Evolutionary conservation across 2,329 filamentous ascomycete species (phyloP).

Genomic region (Fusarium caatingaense): DNA sequence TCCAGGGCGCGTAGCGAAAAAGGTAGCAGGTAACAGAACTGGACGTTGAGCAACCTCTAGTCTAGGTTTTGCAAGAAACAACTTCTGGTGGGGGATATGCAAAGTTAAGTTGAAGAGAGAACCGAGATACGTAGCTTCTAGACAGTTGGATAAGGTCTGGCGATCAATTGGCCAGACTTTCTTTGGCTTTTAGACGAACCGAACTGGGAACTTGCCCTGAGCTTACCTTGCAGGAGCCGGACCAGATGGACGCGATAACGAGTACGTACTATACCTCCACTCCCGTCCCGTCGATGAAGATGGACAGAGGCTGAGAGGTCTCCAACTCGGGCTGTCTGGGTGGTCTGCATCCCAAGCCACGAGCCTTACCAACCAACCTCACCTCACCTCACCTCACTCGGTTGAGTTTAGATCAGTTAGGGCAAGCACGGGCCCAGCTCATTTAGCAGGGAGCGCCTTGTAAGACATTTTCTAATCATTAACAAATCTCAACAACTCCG

Average conservation of each 20-base stretch:
- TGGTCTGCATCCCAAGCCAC: conserved; percentile 22
- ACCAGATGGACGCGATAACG: conserved; percentile 27
- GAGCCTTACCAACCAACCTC: conserved; percentile 30
- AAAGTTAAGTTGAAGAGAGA: conserved; percentile 15
- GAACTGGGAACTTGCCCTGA: conserved; percentile 5
- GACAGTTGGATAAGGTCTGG: conserved; percentile 27
- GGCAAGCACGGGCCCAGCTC: conserved; percentile 39
- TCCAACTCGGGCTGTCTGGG: conserved; percentile 5
- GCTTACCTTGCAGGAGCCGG: conserved; percentile 1
- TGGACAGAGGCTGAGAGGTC: conserved; percentile 4
- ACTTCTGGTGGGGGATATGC: conserved; percentile 20
- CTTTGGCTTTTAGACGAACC: conserved; percentile 20
- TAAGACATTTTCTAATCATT: conserved; percentile 36
- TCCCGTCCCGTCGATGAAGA: neutral
- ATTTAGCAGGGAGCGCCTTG: conserved; percentile 33
- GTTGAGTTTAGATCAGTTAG: conserved; percentile 34
- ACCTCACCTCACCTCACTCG: conserved; percentile 8
- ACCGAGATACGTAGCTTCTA: conserved; percentile 23
- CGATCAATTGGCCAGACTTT: conserved; percentile 22
- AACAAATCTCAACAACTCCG: conserved; percentile 36
- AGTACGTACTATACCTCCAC: conserved; percentile 37
- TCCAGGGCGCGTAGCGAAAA: conserved; percentile 13
- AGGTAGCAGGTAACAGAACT: neutral
- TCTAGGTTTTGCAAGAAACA: conserved; percentile 1
- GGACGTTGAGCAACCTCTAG: neutral